Base-by-base conservation (phyloP, 1,139 yeast species). In the Blastobotrys niveus region DNA sequence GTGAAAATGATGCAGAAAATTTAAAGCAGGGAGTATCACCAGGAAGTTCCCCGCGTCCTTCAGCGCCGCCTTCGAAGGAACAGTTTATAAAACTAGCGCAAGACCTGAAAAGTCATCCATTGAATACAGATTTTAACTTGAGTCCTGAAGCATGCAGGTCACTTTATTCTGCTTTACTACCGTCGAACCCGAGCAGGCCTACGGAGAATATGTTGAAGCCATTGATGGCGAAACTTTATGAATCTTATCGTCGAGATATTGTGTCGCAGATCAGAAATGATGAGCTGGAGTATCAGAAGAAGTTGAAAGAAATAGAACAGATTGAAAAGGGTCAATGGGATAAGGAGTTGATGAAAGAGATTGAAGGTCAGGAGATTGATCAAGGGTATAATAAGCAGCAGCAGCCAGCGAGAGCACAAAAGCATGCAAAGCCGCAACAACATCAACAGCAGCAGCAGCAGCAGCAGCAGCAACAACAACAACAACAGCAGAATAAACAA, bases 311-410 rank as follows among this genome's bases (percentile, higher is more conserved):
- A 43, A 64, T 68, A 18, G 61, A 58, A 22, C 55, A 55, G 34
- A 64, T 67, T 22, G 67, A 63, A 34, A 54, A 55, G 19, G 72
- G 71, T 2, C 60, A 62, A 42, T 49, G 66, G 59, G 70, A 66
- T 47, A 47, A 48, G 1, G 59, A 59, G 40, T 45, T 62, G 26
- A 42, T 57, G 19, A 52, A 53, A 22, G 62, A 58, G 29, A 37
- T 52, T 27, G 46, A 52, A 17, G 41, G 34, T 2, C 42, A 33
- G 5, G 53, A 43, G 17, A 31, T 40, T 15, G 53, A 52, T 18
- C 49, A 52, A 43, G 47, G 51, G 3, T 53, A 52, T 42, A 41
- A 42, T 9, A 45, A 42, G 22, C 53, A 48, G 40, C 56, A 51
- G 40, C 57, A 56, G 27, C 54, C 50, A 37, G 48, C 48, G 22